Evolutionary conservation across 305 asterid genomes (phyloP).

Genomic region (Rubia balearica): DNA sequence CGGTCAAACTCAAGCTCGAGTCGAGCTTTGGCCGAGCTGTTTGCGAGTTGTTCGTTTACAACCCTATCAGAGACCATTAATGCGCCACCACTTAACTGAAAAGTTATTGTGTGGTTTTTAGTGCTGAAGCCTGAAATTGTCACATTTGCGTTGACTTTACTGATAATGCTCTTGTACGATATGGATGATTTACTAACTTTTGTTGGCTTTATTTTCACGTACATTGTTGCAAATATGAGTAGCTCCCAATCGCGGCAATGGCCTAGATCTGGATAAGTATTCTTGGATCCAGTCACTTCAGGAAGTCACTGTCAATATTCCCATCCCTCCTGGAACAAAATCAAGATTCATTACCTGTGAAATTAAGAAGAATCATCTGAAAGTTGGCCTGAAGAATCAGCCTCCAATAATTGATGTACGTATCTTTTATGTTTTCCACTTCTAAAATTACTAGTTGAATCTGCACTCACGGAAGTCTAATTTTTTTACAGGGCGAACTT

Average conservation of each 20-base stretch:
- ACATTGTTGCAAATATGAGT: neutral
- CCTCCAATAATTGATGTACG: constrained; percentile 40
- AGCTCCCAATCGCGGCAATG: constrained; percentile 38
- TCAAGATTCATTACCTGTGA: constrained; percentile 36
- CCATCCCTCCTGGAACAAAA: constrained; percentile 43
- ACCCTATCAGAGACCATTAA: too few relatives aligned
- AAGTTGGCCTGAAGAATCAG: constrained; percentile 44
- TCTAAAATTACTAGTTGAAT: neutral
- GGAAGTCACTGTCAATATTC: constrained; percentile 34
- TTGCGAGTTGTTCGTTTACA: too few relatives aligned
- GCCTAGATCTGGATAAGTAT: constrained; percentile 39
- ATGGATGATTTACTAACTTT: neutral
- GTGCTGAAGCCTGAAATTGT: neutral
- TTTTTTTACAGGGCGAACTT: constrained; percentile 55
- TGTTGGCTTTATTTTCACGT: neutral
- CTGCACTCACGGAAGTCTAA: neutral
- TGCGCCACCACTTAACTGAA: too few relatives aligned
- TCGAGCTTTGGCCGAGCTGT: too few relatives aligned
- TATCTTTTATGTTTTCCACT: neutral
- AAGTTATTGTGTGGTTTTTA: neutral
- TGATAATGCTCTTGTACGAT: neutral
- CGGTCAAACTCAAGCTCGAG: too few relatives aligned
- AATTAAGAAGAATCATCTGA: constrained; percentile 36
- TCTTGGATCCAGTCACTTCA: constrained; percentile 45
- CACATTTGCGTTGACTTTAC: neutral